These are phyloP conservation scores for Aciculoconidium aculeatum DNA, from an alignment of 805 yeast genomes.

Conservation along the genomic window DNA sequence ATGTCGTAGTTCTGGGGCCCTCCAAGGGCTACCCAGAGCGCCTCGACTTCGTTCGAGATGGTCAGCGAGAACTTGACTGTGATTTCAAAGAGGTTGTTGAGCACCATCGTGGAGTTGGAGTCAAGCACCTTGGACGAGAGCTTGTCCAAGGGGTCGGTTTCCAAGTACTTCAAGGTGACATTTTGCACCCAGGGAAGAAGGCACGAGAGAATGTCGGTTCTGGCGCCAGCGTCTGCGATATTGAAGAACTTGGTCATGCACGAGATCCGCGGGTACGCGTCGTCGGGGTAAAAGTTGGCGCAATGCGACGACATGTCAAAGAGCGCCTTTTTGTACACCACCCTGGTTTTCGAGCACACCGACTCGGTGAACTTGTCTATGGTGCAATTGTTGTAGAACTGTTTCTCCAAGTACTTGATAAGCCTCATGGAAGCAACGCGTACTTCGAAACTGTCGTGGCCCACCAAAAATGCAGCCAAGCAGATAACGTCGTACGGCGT, in stretches of 20 bases:
- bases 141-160: slow-evolving; percentile 3
- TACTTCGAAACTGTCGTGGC: slow-evolving; percentile 62
- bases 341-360: slow-evolving; percentile 67
- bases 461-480: slow-evolving; percentile 71
- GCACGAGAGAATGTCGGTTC: slow-evolving; percentile 76
- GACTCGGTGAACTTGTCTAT: slow-evolving; percentile 57
- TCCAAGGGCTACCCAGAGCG: slow-evolving; percentile 93
- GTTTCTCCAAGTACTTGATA: slow-evolving; percentile 58
- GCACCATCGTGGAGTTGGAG: slow-evolving; percentile 52
- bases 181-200: slow-evolving; percentile 91
- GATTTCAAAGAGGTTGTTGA: slow-evolving; percentile 76
- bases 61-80: slow-evolving; percentile 70
- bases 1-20: slow-evolving; percentile 62
- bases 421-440: slow-evolving; percentile 69
- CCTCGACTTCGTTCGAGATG: slow-evolving; percentile 85
- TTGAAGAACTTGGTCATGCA: slow-evolving; percentile 66
- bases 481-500: slow-evolving; percentile 64
- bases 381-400: slow-evolving; percentile 39
- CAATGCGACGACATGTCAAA: slow-evolving; percentile 72
- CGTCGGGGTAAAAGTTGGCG: slow-evolving; percentile 51
- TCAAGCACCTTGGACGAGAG: too few species aligned
- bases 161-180: slow-evolving; percentile 54
- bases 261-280: slow-evolving; percentile 58
- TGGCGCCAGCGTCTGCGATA: slow-evolving; percentile 47
- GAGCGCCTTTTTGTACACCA: slow-evolving; percentile 82